Evolutionary conservation across 176 grass and related monocot species (phyloP).

Genomic region (sorghum (Sorghum bicolor)): Sorghum_bicolor_NCBIv3 NC_012875.2:59967501-59968000

Average conservation of each 20-base stretch:
- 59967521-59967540: background rate
- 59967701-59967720: conserved; percentile 24
- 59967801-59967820: conserved; percentile 9
- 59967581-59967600: conserved; percentile 10
- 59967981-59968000: conserved; percentile 25
- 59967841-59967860: conserved; percentile 36
- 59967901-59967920: conserved; percentile 19
- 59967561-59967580: background rate
- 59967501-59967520: background rate
- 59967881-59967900: conserved; percentile 47
- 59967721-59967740: conserved; percentile 37
- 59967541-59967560: background rate
- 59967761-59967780: conserved; percentile 19
- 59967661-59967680: conserved; percentile 98
- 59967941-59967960: conserved; percentile 36
- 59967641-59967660: conserved; percentile 50
- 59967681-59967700: conserved; percentile 30
- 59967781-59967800: background rate
- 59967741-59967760: conserved; percentile 39
- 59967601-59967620: background rate
- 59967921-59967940: conserved; percentile 33
- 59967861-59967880: conserved; percentile 16
- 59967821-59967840: conserved; percentile 17
- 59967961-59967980: background rate
- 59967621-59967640: conserved; percentile 22